These are phyloP conservation scores for Backusella parvicylindrica DNA, from an alignment of 192 early-diverging fungal species.

Conservation along the genomic window DNA sequence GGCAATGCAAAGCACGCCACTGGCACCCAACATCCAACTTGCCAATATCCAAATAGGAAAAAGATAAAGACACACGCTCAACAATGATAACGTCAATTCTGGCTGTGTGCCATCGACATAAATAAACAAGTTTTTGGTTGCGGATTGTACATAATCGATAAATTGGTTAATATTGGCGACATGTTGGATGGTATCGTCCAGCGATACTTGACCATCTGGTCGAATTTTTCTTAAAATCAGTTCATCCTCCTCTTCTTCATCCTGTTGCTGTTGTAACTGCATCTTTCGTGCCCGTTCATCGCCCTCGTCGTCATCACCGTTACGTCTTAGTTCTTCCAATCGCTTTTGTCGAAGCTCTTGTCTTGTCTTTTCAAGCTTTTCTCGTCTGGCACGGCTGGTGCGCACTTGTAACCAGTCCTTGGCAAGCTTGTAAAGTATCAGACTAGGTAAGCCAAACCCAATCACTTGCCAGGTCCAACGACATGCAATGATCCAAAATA, in stretches of 20 bases:
- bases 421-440: conserved; percentile 16
- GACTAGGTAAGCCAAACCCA: conserved; percentile 12
- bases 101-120: conserved; percentile 24
- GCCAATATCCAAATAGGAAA: conserved; percentile 15
- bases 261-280: conserved; percentile 11
- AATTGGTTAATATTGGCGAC: conserved; percentile 13
- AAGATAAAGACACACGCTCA: conserved; percentile 15
- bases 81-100: conserved; percentile 11
- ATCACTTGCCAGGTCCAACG: conserved; percentile 24
- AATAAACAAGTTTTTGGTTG: background rate
- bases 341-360: background rate
- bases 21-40: conserved; percentile 8
- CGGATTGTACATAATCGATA: background rate
- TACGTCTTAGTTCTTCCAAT: conserved; percentile 7
- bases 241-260: conserved; percentile 18
- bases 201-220: conserved; percentile 18
- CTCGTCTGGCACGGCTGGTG: conserved; percentile 8
- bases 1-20: conserved; percentile 5
- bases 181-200: conserved; percentile 30
- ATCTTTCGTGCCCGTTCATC: background rate
- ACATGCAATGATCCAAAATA: conserved; percentile 19
- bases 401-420: conserved; percentile 21
- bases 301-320: conserved; percentile 1
- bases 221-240: conserved; percentile 21
- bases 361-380: conserved; percentile 3